Percentiles rank a stretch among this genome's conserved stretches.
Conservation (phyloP, 2,329 filamentous ascomycete species). For the Alternaria metachromatica region DNA sequence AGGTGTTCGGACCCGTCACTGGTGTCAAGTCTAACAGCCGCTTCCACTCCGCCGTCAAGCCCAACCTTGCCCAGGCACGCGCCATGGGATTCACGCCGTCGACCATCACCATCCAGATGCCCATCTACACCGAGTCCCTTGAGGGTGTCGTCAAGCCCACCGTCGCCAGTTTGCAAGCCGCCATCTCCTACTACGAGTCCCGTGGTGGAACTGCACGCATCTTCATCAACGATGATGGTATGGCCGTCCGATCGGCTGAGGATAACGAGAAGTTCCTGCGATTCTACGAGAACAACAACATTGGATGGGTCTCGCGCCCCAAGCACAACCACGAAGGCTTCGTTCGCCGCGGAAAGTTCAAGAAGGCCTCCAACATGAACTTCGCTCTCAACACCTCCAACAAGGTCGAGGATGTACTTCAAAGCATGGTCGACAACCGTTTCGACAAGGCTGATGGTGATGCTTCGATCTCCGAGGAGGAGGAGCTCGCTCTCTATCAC, state of each 20-base stretch:
- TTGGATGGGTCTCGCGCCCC: conserved; percentile 55
- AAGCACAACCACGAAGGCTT: conserved; percentile 47
- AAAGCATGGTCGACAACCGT: conserved; percentile 55
- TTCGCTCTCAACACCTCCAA: conserved; percentile 68
- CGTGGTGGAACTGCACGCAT: conserved; percentile 69
- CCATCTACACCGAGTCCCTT: conserved; percentile 85
- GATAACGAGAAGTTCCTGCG: conserved; percentile 51
- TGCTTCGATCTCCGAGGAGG: conserved; percentile 38
- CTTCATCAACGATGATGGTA: conserved; percentile 71
- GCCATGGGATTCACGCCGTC: conserved; percentile 65
- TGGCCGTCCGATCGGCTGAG: conserved; percentile 63
- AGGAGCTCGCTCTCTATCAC: conserved; percentile 40
- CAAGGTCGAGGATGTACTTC: conserved; percentile 66
- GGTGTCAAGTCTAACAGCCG: conserved; percentile 78
- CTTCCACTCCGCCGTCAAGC: conserved; percentile 71
- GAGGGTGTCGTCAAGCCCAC: conserved; percentile 75
- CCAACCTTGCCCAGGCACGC: conserved; percentile 55
- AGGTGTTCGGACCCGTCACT: conserved; percentile 76
- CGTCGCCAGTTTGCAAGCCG: conserved; percentile 75
- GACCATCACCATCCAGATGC: conserved; percentile 77
- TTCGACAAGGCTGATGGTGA: conserved; percentile 14
- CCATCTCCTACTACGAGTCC: conserved; percentile 57
- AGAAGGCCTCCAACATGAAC: conserved; percentile 72
- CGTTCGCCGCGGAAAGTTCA: conserved; percentile 38
- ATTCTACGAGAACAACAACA: conserved; percentile 57